A percentile compares a stretch with the other conserved stretches of the same genome.
These are phyloP conservation scores for Fragilaria crotonensis DNA, from an alignment of 108 stramenopile species.

Conservation along the genomic window DNA sequence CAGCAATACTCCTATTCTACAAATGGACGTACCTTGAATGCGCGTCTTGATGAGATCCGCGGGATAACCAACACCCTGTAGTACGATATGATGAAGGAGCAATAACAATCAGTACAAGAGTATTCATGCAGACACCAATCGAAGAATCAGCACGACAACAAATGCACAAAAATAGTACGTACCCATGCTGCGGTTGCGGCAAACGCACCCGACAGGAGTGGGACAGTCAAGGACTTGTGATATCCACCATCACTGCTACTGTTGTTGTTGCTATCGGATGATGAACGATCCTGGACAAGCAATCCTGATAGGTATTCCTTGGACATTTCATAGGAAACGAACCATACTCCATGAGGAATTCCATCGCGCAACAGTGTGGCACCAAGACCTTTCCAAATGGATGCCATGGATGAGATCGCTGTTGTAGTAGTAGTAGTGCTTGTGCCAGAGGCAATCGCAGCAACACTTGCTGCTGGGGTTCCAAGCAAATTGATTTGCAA, in stretches of 20 bases:
- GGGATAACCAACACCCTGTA: slow-evolving; percentile 69
- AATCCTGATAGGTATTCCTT: slow-evolving; percentile 20
- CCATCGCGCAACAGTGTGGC: slow-evolving; percentile 74
- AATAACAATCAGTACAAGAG: no score
- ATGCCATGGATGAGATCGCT: background rate
- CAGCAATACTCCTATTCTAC: no score
- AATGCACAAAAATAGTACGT: slow-evolving; percentile 7
- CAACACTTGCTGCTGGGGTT: slow-evolving; percentile 19
- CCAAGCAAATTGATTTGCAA: slow-evolving; percentile 39
- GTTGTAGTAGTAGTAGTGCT: slow-evolving; percentile 1
- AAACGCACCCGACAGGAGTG: slow-evolving; percentile 62
- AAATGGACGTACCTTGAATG: no score
- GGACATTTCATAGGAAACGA: slow-evolving; percentile 41
- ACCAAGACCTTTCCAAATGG: slow-evolving; percentile 56
- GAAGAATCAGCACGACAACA: no score
- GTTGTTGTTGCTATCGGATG: background rate
- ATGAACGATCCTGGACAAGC: background rate
- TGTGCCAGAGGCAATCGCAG: slow-evolving; percentile 8
- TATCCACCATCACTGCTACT: slow-evolving; percentile 10
- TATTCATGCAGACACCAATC: no score
- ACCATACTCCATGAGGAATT: slow-evolving; percentile 85
- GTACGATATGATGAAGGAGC: background rate
- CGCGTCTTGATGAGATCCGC: slow-evolving; percentile 80
- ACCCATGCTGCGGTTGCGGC: slow-evolving; percentile 79
- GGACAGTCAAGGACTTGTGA: no score